Conservation (phyloP, 345 rosid genomes). For the Boechera stricta region DNA sequence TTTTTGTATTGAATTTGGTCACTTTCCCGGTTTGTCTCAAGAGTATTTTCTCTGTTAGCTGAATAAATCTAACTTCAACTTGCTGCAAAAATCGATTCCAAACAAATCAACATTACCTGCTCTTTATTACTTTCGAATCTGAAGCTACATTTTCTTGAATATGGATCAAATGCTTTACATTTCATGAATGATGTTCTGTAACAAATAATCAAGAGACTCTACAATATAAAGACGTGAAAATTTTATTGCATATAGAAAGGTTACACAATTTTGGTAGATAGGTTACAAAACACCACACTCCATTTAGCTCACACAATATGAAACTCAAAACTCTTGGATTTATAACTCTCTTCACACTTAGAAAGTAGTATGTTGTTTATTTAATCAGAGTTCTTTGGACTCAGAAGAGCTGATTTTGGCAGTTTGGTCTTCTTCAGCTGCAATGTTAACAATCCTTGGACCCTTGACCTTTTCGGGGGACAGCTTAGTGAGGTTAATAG, state of each 20-base stretch:
- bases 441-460: constrained; percentile 65
- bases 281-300: constrained; percentile 25
- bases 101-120: neutral
- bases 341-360: constrained; percentile 16
- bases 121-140: neutral
- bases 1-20: neutral
- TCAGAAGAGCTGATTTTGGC: constrained; percentile 50
- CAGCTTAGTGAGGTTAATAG: constrained; percentile 59
- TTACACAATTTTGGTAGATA: constrained; percentile 26
- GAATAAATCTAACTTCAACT: constrained; percentile 13
- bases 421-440: constrained; percentile 52
- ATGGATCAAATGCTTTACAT: neutral
- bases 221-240: neutral
- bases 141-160: neutral
- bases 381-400: constrained; percentile 60
- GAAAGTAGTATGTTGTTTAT: neutral
- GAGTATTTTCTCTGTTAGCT: constrained; percentile 15
- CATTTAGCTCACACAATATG: neutral
- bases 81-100: neutral
- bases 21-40: too few species aligned
- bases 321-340: constrained; percentile 18
- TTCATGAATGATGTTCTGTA: neutral
- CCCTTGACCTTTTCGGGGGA: constrained; percentile 70
- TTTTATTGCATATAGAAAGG: constrained; percentile 14
- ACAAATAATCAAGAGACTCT: neutral